Base-by-base conservation (phyloP, 169 alveolate species). In the Perkinsus olseni region DNA sequence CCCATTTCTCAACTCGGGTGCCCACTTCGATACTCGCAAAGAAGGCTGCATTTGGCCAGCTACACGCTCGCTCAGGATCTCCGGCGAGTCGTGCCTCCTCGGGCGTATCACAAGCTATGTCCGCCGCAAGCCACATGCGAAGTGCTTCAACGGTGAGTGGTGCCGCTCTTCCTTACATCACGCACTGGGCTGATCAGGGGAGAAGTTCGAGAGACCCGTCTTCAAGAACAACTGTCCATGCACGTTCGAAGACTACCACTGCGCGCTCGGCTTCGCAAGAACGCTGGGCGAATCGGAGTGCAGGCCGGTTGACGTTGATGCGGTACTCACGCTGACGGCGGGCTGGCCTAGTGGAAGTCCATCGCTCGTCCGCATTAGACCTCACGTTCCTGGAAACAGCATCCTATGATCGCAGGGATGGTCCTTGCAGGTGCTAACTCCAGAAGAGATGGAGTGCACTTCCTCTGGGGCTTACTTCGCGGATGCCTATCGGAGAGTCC, bases 181-280 rank as follows among this genome's bases (percentile, higher is more conserved):
- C 82, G 34, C 82, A 62, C 28, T 62, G 82, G 17, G 82, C 34
- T 13, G 34, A 0, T 62, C 31, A 62, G 82, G 82, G 13, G 82
- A 98, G 95, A 98, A 97, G 92, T 97, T 98, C 94, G 98, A 98
- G 95, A 96, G 98, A 93, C 95, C 96, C 40, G 96, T 96, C 38
- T 97, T 97, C 91, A 95, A 96, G 38, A 96, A 45, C 90, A 96
- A 90, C 94, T 95, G 38, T 99, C 99, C 95, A 39, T 99, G 99
- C 93, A 97, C 99, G 37, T 98, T 97, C 92, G 98, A 96, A 92
- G 99, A 99, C 94, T 99, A 96, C 95, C 99, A 98, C 94, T 99
- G 99, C 94, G 99, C 98, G 95, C 94, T 97, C 38, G 99, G 99
- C 37, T 98, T 96, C 93, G 93, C 97, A 4, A 96, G 99, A 91